phyloP scores from a whole-genome alignment of 1,139 yeast species.

The Nakaseomyces sp. region DNA sequence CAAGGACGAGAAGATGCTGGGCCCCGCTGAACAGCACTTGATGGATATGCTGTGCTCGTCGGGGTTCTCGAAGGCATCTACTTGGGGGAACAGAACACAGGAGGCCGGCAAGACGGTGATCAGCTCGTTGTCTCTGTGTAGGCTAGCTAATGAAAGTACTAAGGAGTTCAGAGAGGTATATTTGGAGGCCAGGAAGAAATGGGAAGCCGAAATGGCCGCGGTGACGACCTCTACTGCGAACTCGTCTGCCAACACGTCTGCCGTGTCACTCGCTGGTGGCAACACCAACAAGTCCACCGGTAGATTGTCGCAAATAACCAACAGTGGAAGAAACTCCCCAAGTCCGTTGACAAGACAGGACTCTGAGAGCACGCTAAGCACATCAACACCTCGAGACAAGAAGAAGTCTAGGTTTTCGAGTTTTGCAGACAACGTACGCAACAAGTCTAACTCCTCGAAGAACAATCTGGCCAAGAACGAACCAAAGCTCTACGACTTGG shows the following conservation, averaged over 20 bases:
- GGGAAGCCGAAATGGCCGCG: slow-evolving; percentile 15
- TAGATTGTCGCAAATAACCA: background rate
- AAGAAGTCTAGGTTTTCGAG: slow-evolving; percentile 43
- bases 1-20: slow-evolving; percentile 40
- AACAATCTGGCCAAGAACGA: slow-evolving; percentile 44
- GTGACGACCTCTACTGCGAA: background rate
- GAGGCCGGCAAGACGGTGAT: slow-evolving; percentile 85
- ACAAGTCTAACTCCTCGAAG: slow-evolving; percentile 34
- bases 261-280: background rate
- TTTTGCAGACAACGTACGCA: slow-evolving; percentile 36
- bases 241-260: background rate
- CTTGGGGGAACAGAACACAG: slow-evolving; percentile 81
- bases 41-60: slow-evolving; percentile 91
- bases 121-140: slow-evolving; percentile 73
- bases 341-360: background rate
- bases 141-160: slow-evolving; percentile 40
- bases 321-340: background rate
- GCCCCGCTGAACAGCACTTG: slow-evolving; percentile 91
- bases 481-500: slow-evolving; percentile 30
- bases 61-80: slow-evolving; percentile 61
- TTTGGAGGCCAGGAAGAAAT: slow-evolving; percentile 18
- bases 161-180: slow-evolving; percentile 26
- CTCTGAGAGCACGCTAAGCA: background rate
- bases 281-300: slow-evolving; percentile 2
- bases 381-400: slow-evolving; percentile 17